Conservation (phyloP, 2,329 filamentous ascomycete genomes). For the Talaromyces sp. region DNA sequence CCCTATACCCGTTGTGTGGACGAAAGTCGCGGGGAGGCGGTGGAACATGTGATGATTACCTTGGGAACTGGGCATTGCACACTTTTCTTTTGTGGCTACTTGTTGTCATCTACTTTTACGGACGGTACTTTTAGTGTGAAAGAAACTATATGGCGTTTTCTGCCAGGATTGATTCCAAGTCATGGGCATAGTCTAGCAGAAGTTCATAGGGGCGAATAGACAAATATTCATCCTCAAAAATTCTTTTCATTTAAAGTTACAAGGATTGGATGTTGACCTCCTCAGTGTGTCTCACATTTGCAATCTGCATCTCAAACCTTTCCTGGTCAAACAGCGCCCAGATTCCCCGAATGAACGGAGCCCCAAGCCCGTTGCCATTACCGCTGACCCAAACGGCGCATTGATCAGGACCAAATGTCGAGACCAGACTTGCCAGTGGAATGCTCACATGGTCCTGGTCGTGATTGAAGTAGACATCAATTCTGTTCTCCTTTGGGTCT, state of each 20-base stretch:
- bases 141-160: neutral
- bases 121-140: neutral
- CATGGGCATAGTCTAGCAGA: neutral
- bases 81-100: neutral
- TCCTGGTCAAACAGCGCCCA: neutral
- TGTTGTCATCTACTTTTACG: neutral
- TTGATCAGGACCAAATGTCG: neutral
- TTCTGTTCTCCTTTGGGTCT: neutral
- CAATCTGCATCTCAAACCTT: neutral
- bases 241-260: neutral
- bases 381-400: neutral
- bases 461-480: neutral
- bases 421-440: neutral
- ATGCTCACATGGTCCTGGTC: neutral
- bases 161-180: neutral
- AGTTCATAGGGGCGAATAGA: neutral
- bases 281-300: neutral
- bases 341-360: neutral
- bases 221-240: neutral
- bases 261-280: neutral
- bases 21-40: neutral
- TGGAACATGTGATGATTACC: neutral
- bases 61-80: neutral
- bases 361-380: neutral
- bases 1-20: neutral